Evolutionary conservation across 2,329 filamentous ascomycete genomes (phyloP).

Genomic region (Tetracladium maxilliforme): DNA sequence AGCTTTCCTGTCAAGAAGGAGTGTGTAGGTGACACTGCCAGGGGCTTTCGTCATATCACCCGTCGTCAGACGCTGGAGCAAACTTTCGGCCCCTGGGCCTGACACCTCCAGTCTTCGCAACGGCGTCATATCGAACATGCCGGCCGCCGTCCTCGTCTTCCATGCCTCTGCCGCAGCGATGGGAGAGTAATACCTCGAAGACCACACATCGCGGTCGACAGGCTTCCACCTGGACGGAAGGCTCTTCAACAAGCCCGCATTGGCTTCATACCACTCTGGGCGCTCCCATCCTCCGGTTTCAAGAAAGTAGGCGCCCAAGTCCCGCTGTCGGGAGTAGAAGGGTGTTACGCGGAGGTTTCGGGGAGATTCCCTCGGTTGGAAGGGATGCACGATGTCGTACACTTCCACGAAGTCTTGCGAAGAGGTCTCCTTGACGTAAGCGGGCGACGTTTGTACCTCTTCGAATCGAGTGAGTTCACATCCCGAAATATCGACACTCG

Average conservation of each 20-base stretch:
- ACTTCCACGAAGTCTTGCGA: constrained; percentile 48
- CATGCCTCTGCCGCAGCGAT: constrained; percentile 45
- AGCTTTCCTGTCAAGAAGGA: constrained; percentile 36
- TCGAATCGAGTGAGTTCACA: constrained; percentile 48
- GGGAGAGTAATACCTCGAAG: constrained; percentile 38
- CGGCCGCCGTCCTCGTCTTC: constrained; percentile 47
- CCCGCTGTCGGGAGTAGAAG: constrained; percentile 35
- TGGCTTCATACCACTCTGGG: constrained; percentile 46
- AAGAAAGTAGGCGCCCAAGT: constrained; percentile 43
- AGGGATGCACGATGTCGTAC: constrained; percentile 48
- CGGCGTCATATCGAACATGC: constrained; percentile 48
- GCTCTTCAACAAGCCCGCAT: constrained; percentile 30
- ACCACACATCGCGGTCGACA: constrained; percentile 41
- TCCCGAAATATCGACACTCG: constrained; percentile 39
- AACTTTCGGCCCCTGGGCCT: constrained; percentile 37
- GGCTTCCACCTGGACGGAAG: constrained; percentile 39
- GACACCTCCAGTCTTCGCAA: constrained; percentile 40
- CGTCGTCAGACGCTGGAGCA: constrained; percentile 38
- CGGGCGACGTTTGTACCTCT: constrained; percentile 37
- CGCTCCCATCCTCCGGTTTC: constrained; percentile 47
- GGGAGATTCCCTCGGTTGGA: constrained; percentile 39
- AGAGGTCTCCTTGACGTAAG: constrained; percentile 42
- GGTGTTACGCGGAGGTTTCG: constrained; percentile 43
- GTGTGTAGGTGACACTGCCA: constrained; percentile 37
- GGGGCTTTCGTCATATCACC: constrained; percentile 28